A percentile compares a stretch with the other conserved stretches of the same genome.
Conservation (phyloP, 192 early-diverging fungal species). For the Podila epigama region DNA sequence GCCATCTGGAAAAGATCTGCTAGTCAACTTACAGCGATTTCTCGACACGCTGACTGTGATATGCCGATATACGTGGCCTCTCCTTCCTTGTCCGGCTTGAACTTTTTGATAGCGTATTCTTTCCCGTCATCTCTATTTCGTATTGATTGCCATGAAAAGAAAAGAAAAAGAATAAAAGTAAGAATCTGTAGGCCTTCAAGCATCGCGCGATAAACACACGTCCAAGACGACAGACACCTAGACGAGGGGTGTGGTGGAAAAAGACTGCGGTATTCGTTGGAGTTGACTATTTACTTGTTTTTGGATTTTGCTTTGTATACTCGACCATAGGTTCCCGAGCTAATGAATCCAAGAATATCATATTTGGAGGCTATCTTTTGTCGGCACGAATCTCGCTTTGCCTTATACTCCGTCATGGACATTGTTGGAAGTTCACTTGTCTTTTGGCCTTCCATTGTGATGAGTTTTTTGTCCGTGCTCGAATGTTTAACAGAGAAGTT, state of each 20-base stretch:
- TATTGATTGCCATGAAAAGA: neutral
- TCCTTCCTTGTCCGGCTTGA: constrained; percentile 95
- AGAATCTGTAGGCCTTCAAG: neutral
- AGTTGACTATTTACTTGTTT: constrained; percentile 32
- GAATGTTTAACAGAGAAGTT: neutral
- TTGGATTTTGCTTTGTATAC: constrained; percentile 90
- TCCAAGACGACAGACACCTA: neutral
- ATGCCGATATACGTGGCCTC: constrained; percentile 82
- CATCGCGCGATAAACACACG: neutral
- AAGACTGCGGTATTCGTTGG: neutral
- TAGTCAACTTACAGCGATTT: constrained; percentile 81
- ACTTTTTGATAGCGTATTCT: constrained; percentile 96
- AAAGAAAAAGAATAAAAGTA: neutral
- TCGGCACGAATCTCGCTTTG: constrained; percentile 59
- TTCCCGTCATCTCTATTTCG: constrained; percentile 44
- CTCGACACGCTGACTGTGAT: constrained; percentile 92
- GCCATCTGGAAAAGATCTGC: too few relatives aligned
- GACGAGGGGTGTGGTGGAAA: too few relatives aligned
- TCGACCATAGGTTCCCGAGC: constrained; percentile 95
- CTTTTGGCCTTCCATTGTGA: neutral
- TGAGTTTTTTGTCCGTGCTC: neutral
- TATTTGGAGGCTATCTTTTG: constrained; percentile 76
- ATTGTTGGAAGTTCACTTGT: constrained; percentile 40
- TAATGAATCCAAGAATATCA: constrained; percentile 89
- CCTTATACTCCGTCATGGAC: constrained; percentile 63